These are phyloP conservation scores for Aphanomyces euteiches DNA, from an alignment of 352 stramenopile species.

Conservation along the genomic window DNA sequence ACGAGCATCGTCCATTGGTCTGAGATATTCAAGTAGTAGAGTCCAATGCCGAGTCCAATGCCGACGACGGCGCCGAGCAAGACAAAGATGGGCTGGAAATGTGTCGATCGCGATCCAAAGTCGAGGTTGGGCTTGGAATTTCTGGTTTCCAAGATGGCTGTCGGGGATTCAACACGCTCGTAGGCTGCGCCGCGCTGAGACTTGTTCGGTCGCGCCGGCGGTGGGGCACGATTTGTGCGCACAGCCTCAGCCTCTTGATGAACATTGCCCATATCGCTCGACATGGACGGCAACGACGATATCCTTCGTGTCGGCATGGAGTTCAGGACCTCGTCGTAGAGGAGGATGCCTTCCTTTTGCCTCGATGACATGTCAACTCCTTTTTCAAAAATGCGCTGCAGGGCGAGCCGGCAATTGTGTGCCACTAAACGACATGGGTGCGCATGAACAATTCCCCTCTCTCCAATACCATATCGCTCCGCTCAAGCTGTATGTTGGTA, in stretches of 20 bases:
- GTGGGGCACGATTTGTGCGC: background rate
- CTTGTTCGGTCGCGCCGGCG: background rate
- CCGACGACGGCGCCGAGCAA: slow-evolving; percentile 44
- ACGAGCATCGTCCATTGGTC: slow-evolving; percentile 45
- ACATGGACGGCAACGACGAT: too few relatives aligned
- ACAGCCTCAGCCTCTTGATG: background rate
- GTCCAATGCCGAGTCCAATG: slow-evolving; percentile 36
- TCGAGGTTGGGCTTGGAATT: background rate
- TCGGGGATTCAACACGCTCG: background rate
- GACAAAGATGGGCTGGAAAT: slow-evolving; percentile 24
- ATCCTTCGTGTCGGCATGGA: too few relatives aligned
- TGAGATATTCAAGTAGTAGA: slow-evolving; percentile 43
- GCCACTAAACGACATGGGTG: too few relatives aligned
- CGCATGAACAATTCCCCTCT: too few relatives aligned
- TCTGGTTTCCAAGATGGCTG: background rate
- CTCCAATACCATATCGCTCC: too few relatives aligned
- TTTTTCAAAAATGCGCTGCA: too few relatives aligned
- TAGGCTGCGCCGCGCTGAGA: background rate
- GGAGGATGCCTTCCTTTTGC: too few relatives aligned
- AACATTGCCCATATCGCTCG: background rate
- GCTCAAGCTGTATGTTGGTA: too few relatives aligned
- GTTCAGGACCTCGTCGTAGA: too few relatives aligned
- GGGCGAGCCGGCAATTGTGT: too few relatives aligned
- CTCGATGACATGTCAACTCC: too few relatives aligned
- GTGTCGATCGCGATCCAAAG: background rate